Base-by-base conservation (phyloP, 345 rosid genomes). In the Triadica sebifera region DNA sequence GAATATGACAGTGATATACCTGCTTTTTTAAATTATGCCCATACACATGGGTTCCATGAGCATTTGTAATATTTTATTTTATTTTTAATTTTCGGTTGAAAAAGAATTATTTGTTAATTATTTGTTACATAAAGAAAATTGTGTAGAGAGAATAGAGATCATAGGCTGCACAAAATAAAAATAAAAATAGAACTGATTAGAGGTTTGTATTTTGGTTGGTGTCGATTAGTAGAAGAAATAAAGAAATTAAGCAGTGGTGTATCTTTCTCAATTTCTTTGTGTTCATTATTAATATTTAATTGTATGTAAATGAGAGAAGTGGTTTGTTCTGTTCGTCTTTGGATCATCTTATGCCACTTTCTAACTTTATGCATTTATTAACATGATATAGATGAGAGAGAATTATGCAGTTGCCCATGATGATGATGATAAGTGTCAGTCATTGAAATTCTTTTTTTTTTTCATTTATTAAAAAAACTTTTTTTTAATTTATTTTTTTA, bases 21-120 rank as follows among this genome's bases (percentile, higher is more conserved):
- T 62, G 8, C 37, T 51, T 12, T 13, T 65, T 55, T 22, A 41
- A 41, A 52, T 55, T 43, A 41, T 17, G 47, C 65, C 71, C 70
- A 74, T 56, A 25, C 80, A 71, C 76, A 66, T 76, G 84, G 77
- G 73, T 22, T 79, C 79, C 78, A 78, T 56, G 29, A 46, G 25
- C 60, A 13, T 45, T 50, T 17, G 24, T 64, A 15, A 65, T 46
- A 13, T 9, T 53, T 37, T 24, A 20, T 25, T 72, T 45, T 24
- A 4, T 59, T 3, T 46, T 53, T 70, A 16, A n/a, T 29, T 51
- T 34, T 52, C 2, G 34, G 12, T 34, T 10, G n/a, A 16, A 43
- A 25, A 64, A 64, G 22, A 41, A 34, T 24, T 41, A 41, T 72
- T 71, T 65, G 41, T 82, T 75, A 62, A 72, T 78, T 78, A 20